Conservation (phyloP, 345 rosid genomes). For the Gynandropsis gynandra region DNA sequence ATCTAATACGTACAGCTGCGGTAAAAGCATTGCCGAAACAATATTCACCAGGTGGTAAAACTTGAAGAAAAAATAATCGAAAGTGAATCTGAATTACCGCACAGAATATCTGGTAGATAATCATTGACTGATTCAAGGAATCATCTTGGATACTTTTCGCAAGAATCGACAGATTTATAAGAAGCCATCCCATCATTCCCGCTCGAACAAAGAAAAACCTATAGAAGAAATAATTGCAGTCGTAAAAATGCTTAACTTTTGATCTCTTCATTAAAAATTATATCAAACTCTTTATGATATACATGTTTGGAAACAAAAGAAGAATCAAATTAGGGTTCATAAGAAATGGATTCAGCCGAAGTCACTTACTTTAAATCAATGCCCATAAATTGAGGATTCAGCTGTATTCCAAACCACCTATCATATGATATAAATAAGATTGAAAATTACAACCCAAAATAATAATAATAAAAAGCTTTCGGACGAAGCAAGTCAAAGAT, state of each 20-base stretch:
- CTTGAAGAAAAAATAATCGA: conserved; percentile 2
- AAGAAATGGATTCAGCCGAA: conserved; percentile 6
- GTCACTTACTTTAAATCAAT: conserved; percentile 84
- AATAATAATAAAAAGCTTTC: conserved; percentile 6
- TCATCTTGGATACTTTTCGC: conserved; percentile 55
- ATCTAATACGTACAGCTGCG: conserved; percentile 71
- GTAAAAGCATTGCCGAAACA: conserved; percentile 11
- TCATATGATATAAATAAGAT: conserved; percentile 21
- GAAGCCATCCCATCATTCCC: conserved; percentile 98
- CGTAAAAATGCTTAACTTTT: not conserved
- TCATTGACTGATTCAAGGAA: conserved; percentile 57
- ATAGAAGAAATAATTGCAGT: conserved; percentile 19
- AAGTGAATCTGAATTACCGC: conserved; percentile 41
- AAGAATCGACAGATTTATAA: conserved; percentile 78
- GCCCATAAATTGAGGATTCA: conserved; percentile 76
- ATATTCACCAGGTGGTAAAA: not conserved
- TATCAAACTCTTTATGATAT: no score
- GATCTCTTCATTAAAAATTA: not conserved
- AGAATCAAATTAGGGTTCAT: not conserved
- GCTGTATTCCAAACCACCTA: conserved; percentile 95
- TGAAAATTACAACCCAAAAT: no score
- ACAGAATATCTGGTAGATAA: conserved; percentile 75
- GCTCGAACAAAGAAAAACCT: conserved; percentile 95
- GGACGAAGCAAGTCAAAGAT: conserved; percentile 8
- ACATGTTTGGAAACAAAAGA: not conserved